Evolutionary conservation across 1,284 basidiomycete species (phyloP).

Genomic region (Coniferiporia sulphurascens): DNA sequence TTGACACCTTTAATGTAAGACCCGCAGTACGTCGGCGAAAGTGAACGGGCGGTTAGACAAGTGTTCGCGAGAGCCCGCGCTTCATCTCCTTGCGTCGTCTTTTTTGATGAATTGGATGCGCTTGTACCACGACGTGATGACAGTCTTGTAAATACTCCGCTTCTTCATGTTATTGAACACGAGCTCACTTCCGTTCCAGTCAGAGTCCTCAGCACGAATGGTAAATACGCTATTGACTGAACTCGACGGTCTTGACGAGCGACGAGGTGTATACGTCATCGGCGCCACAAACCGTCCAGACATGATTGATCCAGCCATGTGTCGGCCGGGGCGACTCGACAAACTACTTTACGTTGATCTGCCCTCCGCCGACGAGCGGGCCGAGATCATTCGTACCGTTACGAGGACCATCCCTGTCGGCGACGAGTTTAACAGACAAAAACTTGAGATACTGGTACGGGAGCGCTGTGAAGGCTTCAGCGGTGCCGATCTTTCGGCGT

Average conservation of each 20-base stretch:
- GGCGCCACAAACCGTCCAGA: slow-evolving; percentile 98
- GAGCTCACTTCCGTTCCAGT: slow-evolving; percentile 42
- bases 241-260: slow-evolving; percentile 88
- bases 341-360: slow-evolving; percentile 96
- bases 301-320: slow-evolving; percentile 99
- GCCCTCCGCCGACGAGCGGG: slow-evolving; percentile 71
- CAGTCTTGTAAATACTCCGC: slow-evolving; percentile 57
- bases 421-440: slow-evolving; percentile 29
- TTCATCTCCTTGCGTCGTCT: slow-evolving; percentile 86
- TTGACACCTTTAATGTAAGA: neutral
- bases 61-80: slow-evolving; percentile 88
- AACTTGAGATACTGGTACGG: slow-evolving; percentile 45
- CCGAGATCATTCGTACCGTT: slow-evolving; percentile 80
- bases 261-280: slow-evolving; percentile 92
- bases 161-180: neutral
- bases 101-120: slow-evolving; percentile 97
- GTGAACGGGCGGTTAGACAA: slow-evolving; percentile 90
- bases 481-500: slow-evolving; percentile 83
- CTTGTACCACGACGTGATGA: slow-evolving; percentile 94
- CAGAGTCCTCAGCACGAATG: slow-evolving; percentile 93
- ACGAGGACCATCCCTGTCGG: slow-evolving; percentile 70
- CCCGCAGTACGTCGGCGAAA: slow-evolving; percentile 91
- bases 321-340: slow-evolving; percentile 92
- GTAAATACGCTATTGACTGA: slow-evolving; percentile 97
- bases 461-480: slow-evolving; percentile 81